Percentiles rank a stretch among this genome's conserved stretches.
These are phyloP conservation scores for Athelia sp. DNA, from an alignment of 1,284 basidiomycete genomes.

Conservation along the genomic window DNA sequence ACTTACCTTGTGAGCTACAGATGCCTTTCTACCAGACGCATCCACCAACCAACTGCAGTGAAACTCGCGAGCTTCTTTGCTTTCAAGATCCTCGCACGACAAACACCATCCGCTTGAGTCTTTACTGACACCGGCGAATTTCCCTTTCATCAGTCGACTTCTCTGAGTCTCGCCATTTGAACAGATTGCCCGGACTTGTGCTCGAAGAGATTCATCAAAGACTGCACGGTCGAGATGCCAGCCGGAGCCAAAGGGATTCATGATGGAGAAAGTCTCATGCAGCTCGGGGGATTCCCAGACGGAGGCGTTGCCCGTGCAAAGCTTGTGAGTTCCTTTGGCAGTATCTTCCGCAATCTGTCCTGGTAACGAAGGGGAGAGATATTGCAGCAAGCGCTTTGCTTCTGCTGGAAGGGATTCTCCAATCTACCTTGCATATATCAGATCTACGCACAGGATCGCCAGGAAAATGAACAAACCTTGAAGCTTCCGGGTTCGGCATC, in stretches of 20 bases:
- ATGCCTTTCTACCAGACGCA: slow-evolving; percentile 29
- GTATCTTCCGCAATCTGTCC: not conserved
- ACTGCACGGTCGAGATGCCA: slow-evolving; percentile 28
- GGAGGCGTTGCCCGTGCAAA: slow-evolving; percentile 28
- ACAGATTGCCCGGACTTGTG: slow-evolving; percentile 7
- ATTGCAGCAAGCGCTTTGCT: slow-evolving; percentile 18
- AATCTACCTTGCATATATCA: slow-evolving; percentile 17
- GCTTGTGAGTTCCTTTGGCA: slow-evolving; percentile 4
- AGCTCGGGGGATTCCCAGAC: slow-evolving; percentile 21
- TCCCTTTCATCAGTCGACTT: not conserved
- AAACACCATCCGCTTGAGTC: not conserved
- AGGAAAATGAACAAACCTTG: slow-evolving; percentile 16
- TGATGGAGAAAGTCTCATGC: slow-evolving; percentile 24
- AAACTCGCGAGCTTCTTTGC: slow-evolving; percentile 6
- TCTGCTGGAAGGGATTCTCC: slow-evolving; percentile 29
- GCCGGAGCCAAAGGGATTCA: slow-evolving; percentile 26
- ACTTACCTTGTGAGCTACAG: slow-evolving; percentile 25
- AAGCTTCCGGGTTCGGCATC: slow-evolving; percentile 22
- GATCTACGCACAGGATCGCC: not conserved
- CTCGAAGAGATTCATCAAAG: slow-evolving; percentile 26
- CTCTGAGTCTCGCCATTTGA: slow-evolving; percentile 4
- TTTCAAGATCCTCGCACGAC: not conserved
- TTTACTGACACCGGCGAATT: not conserved
- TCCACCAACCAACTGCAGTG: slow-evolving; percentile 27
- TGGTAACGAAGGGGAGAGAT: slow-evolving; percentile 15